Base-by-base conservation (phyloP, 1,284 basidiomycete genomes). In the Inonotus hispidus region DNA sequence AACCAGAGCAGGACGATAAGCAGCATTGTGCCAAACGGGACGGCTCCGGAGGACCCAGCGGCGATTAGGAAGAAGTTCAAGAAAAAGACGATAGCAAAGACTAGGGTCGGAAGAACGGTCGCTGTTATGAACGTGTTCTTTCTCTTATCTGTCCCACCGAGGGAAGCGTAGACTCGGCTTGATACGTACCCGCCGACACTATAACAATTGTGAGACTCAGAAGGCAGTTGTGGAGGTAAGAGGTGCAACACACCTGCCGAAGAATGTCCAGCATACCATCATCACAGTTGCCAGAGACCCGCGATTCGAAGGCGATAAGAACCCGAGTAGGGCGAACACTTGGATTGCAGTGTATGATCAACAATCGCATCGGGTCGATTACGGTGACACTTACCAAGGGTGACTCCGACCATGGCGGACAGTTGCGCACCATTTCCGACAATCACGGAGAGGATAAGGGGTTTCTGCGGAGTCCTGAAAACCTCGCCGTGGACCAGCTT, bases 401-500 rank as follows among this genome's bases (percentile, higher is more conserved):
- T 98, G 25, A 98, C 88, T 2, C 78, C 82, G 59, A 89, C 86
- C 95, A 98, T 98, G 23, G 90, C 84, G 64, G 86, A 86, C 6
- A 98, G 78, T 73, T 99, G 96, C 46, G 88, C 80, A 21, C 96
- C 96, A 66, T 95, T 97, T 8, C 96, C 96, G 27, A 92, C 85
- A 73, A 94, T 82, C 50, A 96, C 83, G 2, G 93, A 88, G 5
- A 99, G 77, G 11, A 91, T 69, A 82, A 95, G 85, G 0, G 92
- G 84, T 61, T 89, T 82, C 53, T 77, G 74, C 0, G 96, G 96
- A 3, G 90, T 79, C 32, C 96, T 85, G 81, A 98, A 98, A 14
- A 99, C 93, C 74, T 99, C 96, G 32, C 93, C 95, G 68, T 98
- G 95, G 10, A 98, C 85, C 19, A 96, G 82, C 70, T 98, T 98